Percentiles rank a stretch among this genome's conserved stretches.
phyloP scores from a whole-genome alignment of 108 stramenopile genomes.

The Skeletonema menzelii region DNA sequence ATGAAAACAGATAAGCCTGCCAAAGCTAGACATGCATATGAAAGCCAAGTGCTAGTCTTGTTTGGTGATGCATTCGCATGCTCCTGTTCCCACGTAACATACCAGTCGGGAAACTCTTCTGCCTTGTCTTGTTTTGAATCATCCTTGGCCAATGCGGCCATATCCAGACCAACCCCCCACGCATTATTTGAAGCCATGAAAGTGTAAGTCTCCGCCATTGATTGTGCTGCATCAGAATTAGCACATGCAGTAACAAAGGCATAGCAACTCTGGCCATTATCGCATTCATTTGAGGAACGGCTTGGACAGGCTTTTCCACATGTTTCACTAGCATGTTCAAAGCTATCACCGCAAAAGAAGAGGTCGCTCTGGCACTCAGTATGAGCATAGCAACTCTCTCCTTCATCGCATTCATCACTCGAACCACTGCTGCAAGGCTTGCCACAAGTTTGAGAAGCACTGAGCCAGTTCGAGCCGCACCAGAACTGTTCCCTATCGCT shows the following conservation, averaged over 20 bases:
- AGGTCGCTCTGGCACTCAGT: slow-evolving; percentile 35
- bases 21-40: neutral
- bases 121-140: neutral
- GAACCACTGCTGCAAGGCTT: slow-evolving; percentile 34
- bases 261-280: slow-evolving; percentile 27
- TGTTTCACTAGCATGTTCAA: slow-evolving; percentile 31
- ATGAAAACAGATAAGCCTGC: neutral
- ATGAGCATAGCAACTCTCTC: slow-evolving; percentile 31
- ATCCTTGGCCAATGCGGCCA: neutral
- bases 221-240: neutral
- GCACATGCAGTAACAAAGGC: slow-evolving; percentile 37
- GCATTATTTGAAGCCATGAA: slow-evolving; percentile 1
- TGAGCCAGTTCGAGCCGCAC: slow-evolving; percentile 33
- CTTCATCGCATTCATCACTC: slow-evolving; percentile 33
- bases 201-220: neutral
- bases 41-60: neutral
- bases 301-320: slow-evolving; percentile 19
- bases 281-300: slow-evolving; percentile 24
- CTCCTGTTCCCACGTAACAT: neutral
- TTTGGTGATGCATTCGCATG: neutral
- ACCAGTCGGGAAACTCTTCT: neutral
- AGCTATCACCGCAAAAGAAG: slow-evolving; percentile 32
- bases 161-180: neutral
- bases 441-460: slow-evolving; percentile 30
- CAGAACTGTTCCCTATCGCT: slow-evolving; percentile 34